Percentiles rank a stretch among this genome's conserved stretches.
phyloP scores from a whole-genome alignment of 2,329 filamentous ascomycete species.

The Monilinia fructigena region DNA sequence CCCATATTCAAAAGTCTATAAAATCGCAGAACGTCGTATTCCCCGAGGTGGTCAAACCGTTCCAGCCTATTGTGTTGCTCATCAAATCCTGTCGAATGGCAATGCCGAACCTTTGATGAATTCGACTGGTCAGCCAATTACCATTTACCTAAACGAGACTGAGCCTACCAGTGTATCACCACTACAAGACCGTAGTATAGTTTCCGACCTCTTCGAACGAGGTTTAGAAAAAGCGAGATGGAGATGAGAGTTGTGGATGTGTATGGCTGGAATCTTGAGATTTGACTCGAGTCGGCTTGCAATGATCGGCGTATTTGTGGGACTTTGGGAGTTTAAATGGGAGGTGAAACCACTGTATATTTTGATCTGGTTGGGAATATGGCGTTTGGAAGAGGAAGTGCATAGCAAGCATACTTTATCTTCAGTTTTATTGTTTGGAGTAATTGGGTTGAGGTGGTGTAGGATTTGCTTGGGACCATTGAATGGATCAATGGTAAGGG shows the following conservation, averaged over 20 bases:
- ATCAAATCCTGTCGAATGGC: conserved; percentile 57
- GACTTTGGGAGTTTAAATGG: not conserved
- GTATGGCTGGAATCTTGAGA: conserved; percentile 25
- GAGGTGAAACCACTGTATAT: not conserved
- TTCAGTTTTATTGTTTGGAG: not conserved
- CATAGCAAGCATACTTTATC: conserved; percentile 12
- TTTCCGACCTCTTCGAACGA: conserved; percentile 4
- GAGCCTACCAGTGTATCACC: conserved; percentile 28
- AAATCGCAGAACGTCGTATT: conserved; percentile 62
- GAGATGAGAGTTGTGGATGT: conserved; percentile 23
- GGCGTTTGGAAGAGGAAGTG: conserved; percentile 11
- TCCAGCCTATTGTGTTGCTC: conserved; percentile 63
- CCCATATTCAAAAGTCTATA: conserved; percentile 57
- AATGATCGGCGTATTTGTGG: conserved; percentile 7
- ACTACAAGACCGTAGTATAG: conserved; percentile 21
- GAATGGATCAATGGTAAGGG: not conserved
- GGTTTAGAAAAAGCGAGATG: conserved; percentile 10
- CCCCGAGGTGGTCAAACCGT: conserved; percentile 37
- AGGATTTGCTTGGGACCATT: not conserved
- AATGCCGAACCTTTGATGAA: conserved; percentile 30
- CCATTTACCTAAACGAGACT: conserved; percentile 37
- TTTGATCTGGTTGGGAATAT: not conserved
- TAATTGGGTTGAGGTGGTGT: not conserved
- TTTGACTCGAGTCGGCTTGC: not conserved
- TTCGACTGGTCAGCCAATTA: conserved; percentile 31